Evolutionary conservation across 768 basidiomycete species (phyloP).

Genomic region (Strobilomyces confusus): DNA sequence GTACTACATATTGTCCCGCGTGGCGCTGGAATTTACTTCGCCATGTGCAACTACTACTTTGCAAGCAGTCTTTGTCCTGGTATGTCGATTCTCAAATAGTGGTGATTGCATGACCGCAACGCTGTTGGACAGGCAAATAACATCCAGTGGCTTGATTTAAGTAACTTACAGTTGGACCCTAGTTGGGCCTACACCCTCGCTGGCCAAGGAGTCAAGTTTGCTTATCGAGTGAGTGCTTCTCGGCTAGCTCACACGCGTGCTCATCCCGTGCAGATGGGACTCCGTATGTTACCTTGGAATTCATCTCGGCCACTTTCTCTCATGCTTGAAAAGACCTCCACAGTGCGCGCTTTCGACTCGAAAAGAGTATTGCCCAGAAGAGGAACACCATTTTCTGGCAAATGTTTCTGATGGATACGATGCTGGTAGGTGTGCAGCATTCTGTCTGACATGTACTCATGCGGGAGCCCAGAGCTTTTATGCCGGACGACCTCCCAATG

Average conservation of each 20-base stretch:
- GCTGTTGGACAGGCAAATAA: conserved; percentile 34
- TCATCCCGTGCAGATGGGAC: conserved; percentile 42
- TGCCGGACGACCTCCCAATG: conserved; percentile 56
- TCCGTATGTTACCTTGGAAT: conserved; percentile 38
- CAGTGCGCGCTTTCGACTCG: conserved; percentile 56
- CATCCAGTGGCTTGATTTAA: conserved; percentile 50
- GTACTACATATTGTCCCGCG: conserved; percentile 57
- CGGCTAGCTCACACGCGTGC: neutral
- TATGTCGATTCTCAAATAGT: conserved; percentile 28
- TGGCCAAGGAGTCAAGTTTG: conserved; percentile 57
- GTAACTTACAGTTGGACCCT: conserved; percentile 46
- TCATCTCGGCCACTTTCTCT: neutral
- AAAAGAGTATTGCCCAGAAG: conserved; percentile 39
- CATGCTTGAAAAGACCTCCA: conserved; percentile 46
- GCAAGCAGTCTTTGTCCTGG: conserved; percentile 51
- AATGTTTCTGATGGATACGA: conserved; percentile 59
- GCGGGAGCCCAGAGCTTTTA: conserved; percentile 47
- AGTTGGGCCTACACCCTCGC: conserved; percentile 52
- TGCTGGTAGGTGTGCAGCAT: conserved; percentile 42
- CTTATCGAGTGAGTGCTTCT: conserved; percentile 48
- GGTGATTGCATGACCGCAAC: conserved; percentile 5
- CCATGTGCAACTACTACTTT: conserved; percentile 47
- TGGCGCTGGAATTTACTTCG: conserved; percentile 47
- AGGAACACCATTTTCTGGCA: conserved; percentile 66
- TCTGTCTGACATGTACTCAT: neutral